These are phyloP conservation scores for Drosera capensis DNA, from an alignment of 148 eudicot species.

Conservation along the genomic window DNA sequence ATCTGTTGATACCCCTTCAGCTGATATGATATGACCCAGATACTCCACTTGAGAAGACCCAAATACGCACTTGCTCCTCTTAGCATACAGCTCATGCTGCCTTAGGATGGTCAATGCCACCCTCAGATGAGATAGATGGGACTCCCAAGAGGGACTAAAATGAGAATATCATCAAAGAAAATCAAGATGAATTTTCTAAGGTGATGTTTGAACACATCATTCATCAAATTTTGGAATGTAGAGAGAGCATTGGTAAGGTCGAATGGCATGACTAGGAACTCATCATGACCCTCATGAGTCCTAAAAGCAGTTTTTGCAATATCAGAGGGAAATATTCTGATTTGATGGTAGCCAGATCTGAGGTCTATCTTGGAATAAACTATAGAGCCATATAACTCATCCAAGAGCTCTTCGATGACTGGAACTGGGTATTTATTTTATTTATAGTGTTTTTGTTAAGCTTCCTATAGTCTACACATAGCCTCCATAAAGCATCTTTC, in stretches of 20 bases:
- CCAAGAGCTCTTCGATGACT: neutral
- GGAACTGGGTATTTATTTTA: neutral
- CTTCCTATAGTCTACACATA: neutral
- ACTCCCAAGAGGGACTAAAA: neutral
- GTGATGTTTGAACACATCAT: neutral
- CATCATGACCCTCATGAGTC: neutral
- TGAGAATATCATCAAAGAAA: neutral
- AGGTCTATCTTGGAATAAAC: neutral
- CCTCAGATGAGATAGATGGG: neutral
- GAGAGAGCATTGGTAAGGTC: neutral
- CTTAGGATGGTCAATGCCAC: too few species aligned
- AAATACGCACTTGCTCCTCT: too few species aligned
- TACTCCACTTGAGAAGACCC: too few species aligned
- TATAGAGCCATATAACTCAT: neutral
- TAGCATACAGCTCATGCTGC: too few species aligned
- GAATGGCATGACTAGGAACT: neutral
- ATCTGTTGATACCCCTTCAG: too few species aligned
- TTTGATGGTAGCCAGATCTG: neutral
- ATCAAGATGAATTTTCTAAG: neutral
- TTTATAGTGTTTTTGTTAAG: neutral
- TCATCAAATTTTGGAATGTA: neutral
- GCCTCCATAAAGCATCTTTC: neutral
- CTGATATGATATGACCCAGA: too few species aligned
- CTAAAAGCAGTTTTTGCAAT: neutral
- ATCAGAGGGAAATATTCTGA: neutral